A percentile compares a stretch with the other conserved stretches of the same genome.
phyloP scores from a whole-genome alignment of 306 rosid species.

The Castanea crenata region DNA sequence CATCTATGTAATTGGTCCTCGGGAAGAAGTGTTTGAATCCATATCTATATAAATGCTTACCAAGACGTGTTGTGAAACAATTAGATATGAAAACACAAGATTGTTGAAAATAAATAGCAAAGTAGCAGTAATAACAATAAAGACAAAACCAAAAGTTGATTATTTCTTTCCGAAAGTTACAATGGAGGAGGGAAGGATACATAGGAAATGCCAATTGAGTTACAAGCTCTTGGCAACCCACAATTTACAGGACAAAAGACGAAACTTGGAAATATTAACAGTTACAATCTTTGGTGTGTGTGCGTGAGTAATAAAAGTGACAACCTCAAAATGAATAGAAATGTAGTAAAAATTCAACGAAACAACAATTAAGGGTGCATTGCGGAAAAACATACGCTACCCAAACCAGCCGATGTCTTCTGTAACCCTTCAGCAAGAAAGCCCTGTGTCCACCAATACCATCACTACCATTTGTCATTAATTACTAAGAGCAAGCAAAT shows the following conservation, averaged over 20 bases:
- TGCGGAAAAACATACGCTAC: slow-evolving; percentile 62
- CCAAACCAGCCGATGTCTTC: slow-evolving; percentile 92
- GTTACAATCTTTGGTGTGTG: not conserved
- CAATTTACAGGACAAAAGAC: not conserved
- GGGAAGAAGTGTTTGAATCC: not conserved
- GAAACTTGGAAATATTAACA: not conserved
- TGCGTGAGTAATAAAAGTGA: not conserved
- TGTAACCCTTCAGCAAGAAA: slow-evolving; percentile 85
- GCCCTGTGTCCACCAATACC: slow-evolving; percentile 41
- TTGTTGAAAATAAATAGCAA: not conserved
- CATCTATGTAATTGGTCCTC: not conserved
- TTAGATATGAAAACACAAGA: not conserved
- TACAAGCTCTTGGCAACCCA: not conserved
- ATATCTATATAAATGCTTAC: not conserved
- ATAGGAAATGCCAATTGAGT: too few species aligned
- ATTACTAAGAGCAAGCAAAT: not conserved
- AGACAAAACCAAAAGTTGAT: not conserved
- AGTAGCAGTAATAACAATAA: not conserved
- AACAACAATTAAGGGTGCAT: slow-evolving; percentile 17
- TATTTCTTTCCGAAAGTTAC: too few species aligned
- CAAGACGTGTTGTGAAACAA: not conserved
- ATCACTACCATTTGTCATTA: not conserved
- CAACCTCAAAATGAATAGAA: not conserved
- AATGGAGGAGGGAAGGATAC: too few species aligned
- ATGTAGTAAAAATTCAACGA: not conserved